Evolutionary conservation across 2,329 filamentous ascomycete species (phyloP).

Genomic region (Exophiala sp.): DNA sequence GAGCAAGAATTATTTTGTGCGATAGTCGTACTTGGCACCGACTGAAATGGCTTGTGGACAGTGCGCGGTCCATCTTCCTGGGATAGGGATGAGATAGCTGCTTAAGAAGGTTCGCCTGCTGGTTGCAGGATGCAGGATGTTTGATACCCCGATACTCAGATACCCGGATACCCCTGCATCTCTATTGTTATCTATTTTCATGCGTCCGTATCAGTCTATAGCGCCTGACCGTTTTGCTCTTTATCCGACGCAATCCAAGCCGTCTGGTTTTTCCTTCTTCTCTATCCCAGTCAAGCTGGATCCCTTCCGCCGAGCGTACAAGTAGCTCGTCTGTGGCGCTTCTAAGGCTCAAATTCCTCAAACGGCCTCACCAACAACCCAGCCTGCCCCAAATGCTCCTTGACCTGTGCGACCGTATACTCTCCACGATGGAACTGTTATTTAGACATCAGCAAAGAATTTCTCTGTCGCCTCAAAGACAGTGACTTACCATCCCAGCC

Average conservation of each 20-base stretch:
- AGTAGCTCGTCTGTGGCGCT: too few relatives aligned
- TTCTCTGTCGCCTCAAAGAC: background rate
- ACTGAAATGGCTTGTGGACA: too few relatives aligned
- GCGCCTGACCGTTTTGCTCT: background rate
- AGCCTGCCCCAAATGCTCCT: slow-evolving; percentile 69
- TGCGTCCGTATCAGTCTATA: too few relatives aligned
- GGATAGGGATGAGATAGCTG: too few relatives aligned
- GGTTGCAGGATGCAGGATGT: background rate
- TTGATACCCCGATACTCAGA: background rate
- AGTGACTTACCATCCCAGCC: slow-evolving; percentile 72
- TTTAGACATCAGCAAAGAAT: background rate
- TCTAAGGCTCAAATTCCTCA: slow-evolving; percentile 50
- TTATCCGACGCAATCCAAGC: background rate
- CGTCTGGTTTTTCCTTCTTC: background rate
- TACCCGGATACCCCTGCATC: too few relatives aligned
- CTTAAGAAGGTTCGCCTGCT: too few relatives aligned
- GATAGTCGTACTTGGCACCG: too few relatives aligned
- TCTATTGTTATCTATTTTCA: too few relatives aligned
- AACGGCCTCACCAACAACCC: slow-evolving; percentile 76
- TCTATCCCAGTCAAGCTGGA: background rate
- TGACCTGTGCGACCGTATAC: slow-evolving; percentile 92
- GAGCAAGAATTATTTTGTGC: too few relatives aligned
- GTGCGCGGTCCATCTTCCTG: too few relatives aligned
- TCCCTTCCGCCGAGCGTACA: too few relatives aligned
- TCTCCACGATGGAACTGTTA: slow-evolving; percentile 81